These are phyloP conservation scores for Daucus carota DNA, from an alignment of 129 eudicot genomes.

Conservation along the genomic window DNA sequence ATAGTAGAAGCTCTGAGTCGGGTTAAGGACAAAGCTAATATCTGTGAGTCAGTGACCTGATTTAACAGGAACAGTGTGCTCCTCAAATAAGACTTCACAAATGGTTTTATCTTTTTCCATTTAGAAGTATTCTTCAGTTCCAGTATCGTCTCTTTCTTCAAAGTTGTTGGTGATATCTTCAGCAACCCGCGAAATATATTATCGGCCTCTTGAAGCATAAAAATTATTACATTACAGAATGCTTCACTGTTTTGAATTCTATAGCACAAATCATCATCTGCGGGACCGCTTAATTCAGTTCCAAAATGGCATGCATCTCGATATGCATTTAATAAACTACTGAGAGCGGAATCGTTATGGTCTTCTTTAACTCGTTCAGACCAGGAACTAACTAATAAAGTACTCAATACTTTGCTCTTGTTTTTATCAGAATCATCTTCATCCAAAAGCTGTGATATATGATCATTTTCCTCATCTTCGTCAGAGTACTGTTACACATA, in stretches of 20 bases:
- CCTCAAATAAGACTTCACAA: conserved; percentile 70
- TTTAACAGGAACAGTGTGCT: conserved; percentile 71
- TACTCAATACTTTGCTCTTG: conserved; percentile 38
- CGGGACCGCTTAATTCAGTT: conserved; percentile 37
- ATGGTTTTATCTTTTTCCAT: conserved; percentile 67
- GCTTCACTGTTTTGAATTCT: conserved; percentile 50
- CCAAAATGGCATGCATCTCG: conserved; percentile 92
- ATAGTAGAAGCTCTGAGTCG: conserved; percentile 58
- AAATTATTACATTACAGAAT: conserved; percentile 46
- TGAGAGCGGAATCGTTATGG: conserved; percentile 46
- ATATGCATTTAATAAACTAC: conserved; percentile 67
- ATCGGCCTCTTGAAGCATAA: conserved; percentile 73
- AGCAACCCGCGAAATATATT: conserved; percentile 49
- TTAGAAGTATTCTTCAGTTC: conserved; percentile 57
- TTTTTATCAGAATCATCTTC: conserved; percentile 26
- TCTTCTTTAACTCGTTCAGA: conserved; percentile 48
- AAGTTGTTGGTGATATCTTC: conserved; percentile 46
- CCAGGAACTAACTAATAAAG: conserved; percentile 40
- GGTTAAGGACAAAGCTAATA: conserved; percentile 48
- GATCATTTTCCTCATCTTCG: conserved; percentile 49
- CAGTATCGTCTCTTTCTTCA: conserved; percentile 51
- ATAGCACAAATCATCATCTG: conserved; percentile 19
- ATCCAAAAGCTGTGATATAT: conserved; percentile 23
- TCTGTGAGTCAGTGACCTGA: conserved; percentile 69
- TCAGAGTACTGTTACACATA: conserved; percentile 47